Base-by-base conservation (phyloP, 2,329 filamentous ascomycete species). In the Microsporum audouinii region DNA sequence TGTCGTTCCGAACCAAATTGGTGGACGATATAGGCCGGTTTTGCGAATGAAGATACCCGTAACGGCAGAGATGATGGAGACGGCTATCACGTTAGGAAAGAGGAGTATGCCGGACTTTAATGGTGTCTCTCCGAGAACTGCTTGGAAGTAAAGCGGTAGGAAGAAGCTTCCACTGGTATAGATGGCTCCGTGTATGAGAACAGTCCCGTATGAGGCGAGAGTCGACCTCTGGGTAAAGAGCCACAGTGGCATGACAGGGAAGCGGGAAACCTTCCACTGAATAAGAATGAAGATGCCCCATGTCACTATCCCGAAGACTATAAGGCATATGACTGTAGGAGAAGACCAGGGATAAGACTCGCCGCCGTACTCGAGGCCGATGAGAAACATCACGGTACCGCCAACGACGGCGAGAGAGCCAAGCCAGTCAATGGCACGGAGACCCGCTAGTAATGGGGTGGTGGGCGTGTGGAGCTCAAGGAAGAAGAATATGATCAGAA, bases 331-430 rank as follows among this genome's bases (percentile, higher is more conserved):
- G 33, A 91, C 87, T 0, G 83, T 85, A 1, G 87, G 79, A 0
- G 88, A 91, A 58, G 76, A 74, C 90, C 90, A 95, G 1, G 91
- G 87, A 64, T 83, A 83, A 27, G 80, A 78, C 57, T 90, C 82
- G 56, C 89, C 91, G 60, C 91, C 91, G 64, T 91, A 89, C 69
- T 95, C 87, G 8, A 96, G 82, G 0, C 90, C 91, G 47, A 96
- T 84, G 2, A 96, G 83, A 66, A 95, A 80, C 88, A 95, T 94
- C 17, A 95, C 78, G 0, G 88, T 91, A 17, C 87, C 89, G 41
- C 87, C 88, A 27, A 91, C 81, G 70, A 63, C 47, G 17, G 62
- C 57, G 27, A 85, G 66, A 0, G 79, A 80, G 14, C 84, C 84
- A 7, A 82, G 66, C 84, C 84, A 87, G 71, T 86, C 84, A 64